Conservation (phyloP, 1,139 yeast genomes). For the Debaryomyces subglobosus region DNA sequence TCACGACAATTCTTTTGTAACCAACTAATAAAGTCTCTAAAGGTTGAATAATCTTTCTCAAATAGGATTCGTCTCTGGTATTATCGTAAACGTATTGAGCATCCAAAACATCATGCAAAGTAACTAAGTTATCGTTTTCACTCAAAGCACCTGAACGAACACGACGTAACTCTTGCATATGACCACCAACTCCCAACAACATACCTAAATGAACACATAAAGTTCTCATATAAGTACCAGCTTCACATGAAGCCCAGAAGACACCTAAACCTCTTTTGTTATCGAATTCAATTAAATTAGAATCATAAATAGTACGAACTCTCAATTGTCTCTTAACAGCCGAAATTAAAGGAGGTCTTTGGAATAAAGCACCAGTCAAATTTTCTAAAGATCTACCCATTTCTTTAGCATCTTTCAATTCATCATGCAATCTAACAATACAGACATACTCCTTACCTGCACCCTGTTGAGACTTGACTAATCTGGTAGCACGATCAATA, state of each 20-base stretch:
- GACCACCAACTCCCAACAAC: constrained; percentile 98
- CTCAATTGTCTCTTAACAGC: constrained; percentile 99
- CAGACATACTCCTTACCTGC: constrained; percentile 99
- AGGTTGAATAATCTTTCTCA: constrained; percentile 93
- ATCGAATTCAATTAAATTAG: constrained; percentile 93
- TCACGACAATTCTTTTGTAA: constrained; percentile 95
- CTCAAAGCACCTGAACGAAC: constrained; percentile 96
- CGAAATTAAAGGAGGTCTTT: constrained; percentile 97
- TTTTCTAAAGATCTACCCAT: constrained; percentile 87
- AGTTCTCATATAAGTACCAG: constrained; percentile 99
- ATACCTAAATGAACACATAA: constrained; percentile 98
- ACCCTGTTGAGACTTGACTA: constrained; percentile 98
- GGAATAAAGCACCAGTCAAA: constrained; percentile 97
- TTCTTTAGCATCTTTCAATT: constrained; percentile 87
- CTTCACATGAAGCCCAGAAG: constrained; percentile 99
- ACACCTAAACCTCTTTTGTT: constrained; percentile 96
- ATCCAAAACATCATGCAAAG: constrained; percentile 95
- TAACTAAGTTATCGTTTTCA: constrained; percentile 89
- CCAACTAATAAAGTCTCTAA: constrained; percentile 91
- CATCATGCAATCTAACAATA: constrained; percentile 93
- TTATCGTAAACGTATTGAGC: constrained; percentile 98
- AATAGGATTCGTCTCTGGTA: constrained; percentile 93
- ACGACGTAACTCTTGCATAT: constrained; percentile 99
- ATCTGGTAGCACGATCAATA: constrained; percentile 96
- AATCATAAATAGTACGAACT: constrained; percentile 96